Percentiles rank a stretch among this genome's conserved stretches.
These are phyloP conservation scores for Fraxinus ornus DNA, from an alignment of 305 asterid species.

Conservation along the genomic window DNA sequence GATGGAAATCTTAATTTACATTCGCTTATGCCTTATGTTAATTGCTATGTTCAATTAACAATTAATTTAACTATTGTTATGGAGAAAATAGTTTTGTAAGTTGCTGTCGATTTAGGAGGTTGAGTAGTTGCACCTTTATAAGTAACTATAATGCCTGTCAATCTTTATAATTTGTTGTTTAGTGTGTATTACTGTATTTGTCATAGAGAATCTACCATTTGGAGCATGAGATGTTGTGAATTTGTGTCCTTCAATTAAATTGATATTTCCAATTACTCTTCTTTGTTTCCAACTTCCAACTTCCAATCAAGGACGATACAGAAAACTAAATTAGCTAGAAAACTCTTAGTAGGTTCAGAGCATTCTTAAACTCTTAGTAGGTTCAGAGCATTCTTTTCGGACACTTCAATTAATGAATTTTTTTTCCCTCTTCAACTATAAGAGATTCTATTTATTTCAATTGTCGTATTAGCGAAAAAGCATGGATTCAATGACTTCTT, in stretches of 20 bases:
- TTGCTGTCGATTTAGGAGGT: no score
- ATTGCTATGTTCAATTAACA: no score
- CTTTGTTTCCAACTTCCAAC: conserved; percentile 17
- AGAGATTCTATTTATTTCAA: conserved; percentile 22
- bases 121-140: not conserved
- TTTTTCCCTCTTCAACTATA: conserved; percentile 19
- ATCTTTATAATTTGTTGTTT: conserved; percentile 7
- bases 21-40: no score
- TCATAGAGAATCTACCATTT: conserved; percentile 6
- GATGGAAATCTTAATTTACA: no score
- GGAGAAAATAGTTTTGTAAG: no score
- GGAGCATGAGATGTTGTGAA: not conserved
- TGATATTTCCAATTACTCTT: conserved; percentile 31
- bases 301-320: not conserved
- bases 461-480: conserved; percentile 5
- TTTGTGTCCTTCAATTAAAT: conserved; percentile 12
- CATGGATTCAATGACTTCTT: conserved; percentile 35
- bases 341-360: no score
- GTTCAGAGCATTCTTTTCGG: conserved; percentile 5
- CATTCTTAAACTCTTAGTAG: not conserved
- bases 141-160: conserved; percentile 8
- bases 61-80: no score
- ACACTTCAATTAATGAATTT: not conserved
- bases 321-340: not conserved
- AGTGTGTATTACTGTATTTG: conserved; percentile 5